phyloP scores from a whole-genome alignment of 2,329 filamentous ascomycete genomes.

The Elsinoe batatas region DNA sequence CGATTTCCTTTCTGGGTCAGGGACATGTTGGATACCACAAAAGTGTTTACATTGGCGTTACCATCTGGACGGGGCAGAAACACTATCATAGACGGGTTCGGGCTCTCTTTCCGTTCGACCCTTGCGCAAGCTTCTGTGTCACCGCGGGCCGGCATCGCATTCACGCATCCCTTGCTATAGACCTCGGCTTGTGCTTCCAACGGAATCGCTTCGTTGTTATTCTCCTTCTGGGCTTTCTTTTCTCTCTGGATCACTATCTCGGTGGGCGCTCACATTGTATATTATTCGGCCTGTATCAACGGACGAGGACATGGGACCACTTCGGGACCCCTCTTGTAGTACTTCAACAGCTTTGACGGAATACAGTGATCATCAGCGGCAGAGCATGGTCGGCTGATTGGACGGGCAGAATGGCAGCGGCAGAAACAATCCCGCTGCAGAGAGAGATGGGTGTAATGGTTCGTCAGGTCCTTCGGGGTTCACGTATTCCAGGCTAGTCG shows the following conservation, averaged over 20 bases:
- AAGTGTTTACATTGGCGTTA: conserved; percentile 1
- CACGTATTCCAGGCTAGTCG: neutral
- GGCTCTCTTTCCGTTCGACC: neutral
- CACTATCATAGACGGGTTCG: conserved; percentile 1
- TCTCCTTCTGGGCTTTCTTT: neutral
- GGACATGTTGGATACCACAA: conserved; percentile 10
- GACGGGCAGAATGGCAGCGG: too few species aligned
- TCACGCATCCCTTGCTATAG: conserved; percentile 3
- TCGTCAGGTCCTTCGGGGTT: neutral
- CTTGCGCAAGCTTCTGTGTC: conserved; percentile 1
- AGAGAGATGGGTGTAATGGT: neutral
- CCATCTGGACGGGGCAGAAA: neutral
- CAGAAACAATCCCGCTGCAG: neutral
- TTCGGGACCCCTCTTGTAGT: too few species aligned
- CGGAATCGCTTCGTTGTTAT: neutral
- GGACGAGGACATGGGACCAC: too few species aligned
- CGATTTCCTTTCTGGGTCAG: conserved; percentile 1
- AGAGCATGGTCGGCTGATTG: too few species aligned
- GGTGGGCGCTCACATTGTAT: conserved; percentile 3
- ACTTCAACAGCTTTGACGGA: too few species aligned
- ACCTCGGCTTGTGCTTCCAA: neutral
- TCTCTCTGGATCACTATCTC: neutral
- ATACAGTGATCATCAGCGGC: too few species aligned
- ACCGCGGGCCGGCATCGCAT: conserved; percentile 10
- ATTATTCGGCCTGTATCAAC: neutral